These are phyloP conservation scores for Candida ortonii DNA, from an alignment of 805 yeast species.

Conservation along the genomic window DNA sequence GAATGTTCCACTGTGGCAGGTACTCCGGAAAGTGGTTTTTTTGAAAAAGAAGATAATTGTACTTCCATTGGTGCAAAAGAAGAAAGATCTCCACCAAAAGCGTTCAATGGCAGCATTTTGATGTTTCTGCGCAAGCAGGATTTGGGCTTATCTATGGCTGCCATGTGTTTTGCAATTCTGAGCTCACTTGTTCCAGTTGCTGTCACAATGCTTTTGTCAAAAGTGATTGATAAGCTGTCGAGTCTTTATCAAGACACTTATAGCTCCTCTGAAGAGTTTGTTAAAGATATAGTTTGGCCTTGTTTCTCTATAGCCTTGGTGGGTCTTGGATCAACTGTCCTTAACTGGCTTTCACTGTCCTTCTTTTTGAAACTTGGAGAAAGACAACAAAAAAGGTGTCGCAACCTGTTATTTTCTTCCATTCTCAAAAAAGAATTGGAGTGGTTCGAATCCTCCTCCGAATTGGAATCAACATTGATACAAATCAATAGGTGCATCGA, in stretches of 20 bases:
- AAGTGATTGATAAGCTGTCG: slow-evolving; percentile 50
- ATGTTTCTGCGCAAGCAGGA: slow-evolving; percentile 30
- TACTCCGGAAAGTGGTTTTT: slow-evolving; percentile 1
- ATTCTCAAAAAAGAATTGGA: slow-evolving; percentile 45
- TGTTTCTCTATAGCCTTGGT: slow-evolving; percentile 40
- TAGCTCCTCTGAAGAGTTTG: slow-evolving; percentile 28
- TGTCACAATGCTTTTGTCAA: slow-evolving; percentile 64
- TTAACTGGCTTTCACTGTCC: slow-evolving; percentile 53
- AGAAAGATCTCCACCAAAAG: background rate
- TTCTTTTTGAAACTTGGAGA: slow-evolving; percentile 75
- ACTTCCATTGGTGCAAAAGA: background rate
- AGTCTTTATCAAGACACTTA: slow-evolving; percentile 33
- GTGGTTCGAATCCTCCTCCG: slow-evolving; percentile 63
- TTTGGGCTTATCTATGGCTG: slow-evolving; percentile 18
- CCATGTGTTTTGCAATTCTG: slow-evolving; percentile 34
- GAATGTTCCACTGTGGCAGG: slow-evolving; percentile 3
- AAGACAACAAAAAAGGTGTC: slow-evolving; percentile 55
- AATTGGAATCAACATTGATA: slow-evolving; percentile 59
- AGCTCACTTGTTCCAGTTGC: slow-evolving; percentile 61
- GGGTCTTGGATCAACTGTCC: slow-evolving; percentile 44
- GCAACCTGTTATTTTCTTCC: slow-evolving; percentile 43
- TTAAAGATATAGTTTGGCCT: slow-evolving; percentile 35
- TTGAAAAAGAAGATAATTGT: slow-evolving; percentile 1
- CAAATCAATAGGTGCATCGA: slow-evolving; percentile 72
- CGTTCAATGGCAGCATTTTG: slow-evolving; percentile 20